Base-by-base conservation (phyloP, 352 stramenopile genomes). In the Peronospora belbahrii region DNA sequence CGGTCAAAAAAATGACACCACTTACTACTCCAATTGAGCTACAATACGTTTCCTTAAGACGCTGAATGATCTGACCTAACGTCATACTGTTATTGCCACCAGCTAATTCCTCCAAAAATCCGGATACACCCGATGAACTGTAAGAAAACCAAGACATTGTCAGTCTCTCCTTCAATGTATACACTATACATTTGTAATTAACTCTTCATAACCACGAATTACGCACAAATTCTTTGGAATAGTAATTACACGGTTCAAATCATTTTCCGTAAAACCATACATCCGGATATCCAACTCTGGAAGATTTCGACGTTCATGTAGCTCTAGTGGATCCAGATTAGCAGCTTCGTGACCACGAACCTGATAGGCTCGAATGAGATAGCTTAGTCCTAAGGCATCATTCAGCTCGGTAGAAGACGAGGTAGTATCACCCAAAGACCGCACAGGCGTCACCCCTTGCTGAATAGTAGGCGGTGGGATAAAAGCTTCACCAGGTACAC, bases 301-400 rank as follows among this genome's bases (percentile, higher is more conserved):
- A 18, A 94, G 53, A 22, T 74, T 49, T 0, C 56, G 67, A 22
- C 67, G 68, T 49, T 85, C 62, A 41, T 83, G 63, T 40, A 99
- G 62, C 2, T 83, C 88, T n/a, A 99, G 69, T n/a, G 96, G 96
- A 67, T 99, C 96, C 33, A 99, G 62, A 54, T 98, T 96, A 30
- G 95, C 94, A 9, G 74, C 80, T 52, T 97, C 85, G 64, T 99
- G 96, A 25, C 96, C 96, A 41, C 95, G 95, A 36, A 95, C 84
- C 75, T 99, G 95, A 63, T 98, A 99, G 19, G 96, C 86, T 37
- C 95, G 89, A 67, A 99, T 98, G 33, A 99, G 70, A 70, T 99
- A 97, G 34, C 93, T 95, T 23, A 98, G 64, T 0, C 91, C 93
- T 32, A 98, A 70, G 11, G 78, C 74, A 46, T 92, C 76, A 57